Conservation (phyloP, 352 stramenopile genomes). For the Pelagophyceae sp. region DNA sequence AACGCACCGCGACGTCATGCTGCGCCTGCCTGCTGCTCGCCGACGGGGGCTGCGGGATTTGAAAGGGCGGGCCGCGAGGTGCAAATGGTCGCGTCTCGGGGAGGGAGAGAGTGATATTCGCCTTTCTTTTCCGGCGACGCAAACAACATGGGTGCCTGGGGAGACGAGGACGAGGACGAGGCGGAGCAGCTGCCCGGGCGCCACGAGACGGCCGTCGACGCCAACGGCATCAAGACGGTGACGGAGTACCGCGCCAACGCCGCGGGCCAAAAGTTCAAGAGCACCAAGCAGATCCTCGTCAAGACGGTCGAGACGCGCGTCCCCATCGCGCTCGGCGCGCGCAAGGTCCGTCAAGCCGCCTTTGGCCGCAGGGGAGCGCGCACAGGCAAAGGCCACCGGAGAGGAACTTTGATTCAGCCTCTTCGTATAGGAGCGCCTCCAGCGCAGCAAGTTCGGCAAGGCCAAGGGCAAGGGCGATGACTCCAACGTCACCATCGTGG, state of each 20-base stretch:
- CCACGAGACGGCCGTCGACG: constrained; percentile 32
- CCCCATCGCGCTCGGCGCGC: constrained; percentile 33
- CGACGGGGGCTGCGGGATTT: too few species aligned
- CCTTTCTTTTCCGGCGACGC: too few species aligned
- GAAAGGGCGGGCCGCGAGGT: too few species aligned
- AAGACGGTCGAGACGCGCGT: constrained; percentile 37
- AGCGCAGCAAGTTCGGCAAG: constrained; percentile 53
- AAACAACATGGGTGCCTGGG: constrained; percentile 10
- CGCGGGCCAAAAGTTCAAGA: constrained; percentile 45
- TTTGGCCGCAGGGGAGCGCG: too few species aligned
- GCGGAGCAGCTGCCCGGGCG: constrained; percentile 1
- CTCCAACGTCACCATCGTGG: too few species aligned
- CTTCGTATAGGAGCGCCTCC: constrained; percentile 36
- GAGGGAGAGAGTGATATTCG: background rate
- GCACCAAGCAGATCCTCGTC: constrained; percentile 46
- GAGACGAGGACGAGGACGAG: constrained; percentile 17
- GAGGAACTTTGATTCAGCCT: too few species aligned
- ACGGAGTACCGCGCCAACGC: constrained; percentile 48
- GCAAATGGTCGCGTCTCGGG: background rate
- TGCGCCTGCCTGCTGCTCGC: too few species aligned
- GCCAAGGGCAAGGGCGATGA: constrained; percentile 37
- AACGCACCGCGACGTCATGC: background rate
- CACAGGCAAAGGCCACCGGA: too few species aligned
- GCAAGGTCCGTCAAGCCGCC: background rate
- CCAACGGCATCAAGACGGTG: constrained; percentile 55